These are phyloP conservation scores for Pseudomassariella vexata DNA, from an alignment of 2,329 filamentous ascomycete species.

Conservation along the genomic window DNA sequence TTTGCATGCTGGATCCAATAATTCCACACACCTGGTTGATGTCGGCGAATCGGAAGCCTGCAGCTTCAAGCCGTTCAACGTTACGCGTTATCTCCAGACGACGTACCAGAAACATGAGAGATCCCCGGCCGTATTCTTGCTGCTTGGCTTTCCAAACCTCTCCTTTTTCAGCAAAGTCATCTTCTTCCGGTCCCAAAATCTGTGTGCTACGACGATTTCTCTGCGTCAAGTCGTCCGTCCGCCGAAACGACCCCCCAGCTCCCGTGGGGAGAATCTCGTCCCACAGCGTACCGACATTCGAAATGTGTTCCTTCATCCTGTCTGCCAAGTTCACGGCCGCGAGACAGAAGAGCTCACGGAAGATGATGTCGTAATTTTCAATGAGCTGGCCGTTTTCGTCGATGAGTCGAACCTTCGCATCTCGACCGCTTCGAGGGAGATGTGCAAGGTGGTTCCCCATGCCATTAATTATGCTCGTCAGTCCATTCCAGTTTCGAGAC, in stretches of 20 bases:
- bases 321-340: conserved; percentile 70
- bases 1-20: conserved; percentile 69
- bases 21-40: conserved; percentile 61
- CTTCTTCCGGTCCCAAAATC: conserved; percentile 7
- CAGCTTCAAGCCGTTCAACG: conserved; percentile 57
- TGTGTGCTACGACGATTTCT: conserved; percentile 12
- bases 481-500: conserved; percentile 68
- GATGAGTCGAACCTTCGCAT: conserved; percentile 37
- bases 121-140: conserved; percentile 58
- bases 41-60: conserved; percentile 74
- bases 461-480: conserved; percentile 61
- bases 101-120: conserved; percentile 74
- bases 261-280: conserved; percentile 71
- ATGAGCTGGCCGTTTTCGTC: conserved; percentile 52
- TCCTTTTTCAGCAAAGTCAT: conserved; percentile 35
- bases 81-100: conserved; percentile 53
- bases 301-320: conserved; percentile 56
- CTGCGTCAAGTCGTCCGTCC: conserved; percentile 8
- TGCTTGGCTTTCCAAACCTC: conserved; percentile 16
- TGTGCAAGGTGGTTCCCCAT: conserved; percentile 67
- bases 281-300: conserved; percentile 63
- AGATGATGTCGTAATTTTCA: conserved; percentile 67
- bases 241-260: conserved; percentile 17
- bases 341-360: conserved; percentile 78
- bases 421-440: conserved; percentile 32